Evolutionary conservation across 2,329 filamentous ascomycete species (phyloP), one percentile per base, ranked within the genome.

Genomic region (Aspergillus neotritici): DNA sequence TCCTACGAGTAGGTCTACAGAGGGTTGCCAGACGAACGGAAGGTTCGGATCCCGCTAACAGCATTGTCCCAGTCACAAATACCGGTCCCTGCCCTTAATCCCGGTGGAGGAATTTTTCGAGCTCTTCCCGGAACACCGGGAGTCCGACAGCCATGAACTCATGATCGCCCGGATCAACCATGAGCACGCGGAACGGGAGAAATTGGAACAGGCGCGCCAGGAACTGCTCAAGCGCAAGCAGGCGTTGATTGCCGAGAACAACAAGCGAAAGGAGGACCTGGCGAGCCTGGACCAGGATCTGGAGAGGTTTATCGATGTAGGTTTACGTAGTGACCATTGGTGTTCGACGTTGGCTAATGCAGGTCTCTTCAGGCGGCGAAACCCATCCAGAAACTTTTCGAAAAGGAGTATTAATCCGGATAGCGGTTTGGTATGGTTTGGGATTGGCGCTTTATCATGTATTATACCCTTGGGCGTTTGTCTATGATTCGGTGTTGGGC

Each of bases 121-220:
- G 0, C 68, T 82, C 28, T 82, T 88, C 50, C 88, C 90, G 2
- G 84, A 95, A 46, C 80, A 87, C 53, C 73, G 74, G n/a, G 74
- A 82, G 16, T 76, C 78, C 9, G 81, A 84, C 57, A 86, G 94
- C 56, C 85, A 90, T 62, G 78, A 86, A 10, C 71, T 97, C 43
- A 97, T 94, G 82, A 81, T 89, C 40, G 87, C 87, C 34, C 82
- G 91, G 17, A 95, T 98, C 61, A 84, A 93, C 52, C 86, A 97
- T 62, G 93, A 98, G 70, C 81, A 88, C 54, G 77, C 79, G 10
- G 88, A 94, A 62, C 82, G 93, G 31, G 83, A 94, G 66, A 81
- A 83, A 33, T 72, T 97, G 25, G 93, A 98, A 66, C 84, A 88
- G 64, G 83, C 89, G 56, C 78, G 90, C 39, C 83, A 89, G 63